Base-by-base conservation (phyloP, 768 basidiomycete species). In the Floccularia luteovirens region DNA sequence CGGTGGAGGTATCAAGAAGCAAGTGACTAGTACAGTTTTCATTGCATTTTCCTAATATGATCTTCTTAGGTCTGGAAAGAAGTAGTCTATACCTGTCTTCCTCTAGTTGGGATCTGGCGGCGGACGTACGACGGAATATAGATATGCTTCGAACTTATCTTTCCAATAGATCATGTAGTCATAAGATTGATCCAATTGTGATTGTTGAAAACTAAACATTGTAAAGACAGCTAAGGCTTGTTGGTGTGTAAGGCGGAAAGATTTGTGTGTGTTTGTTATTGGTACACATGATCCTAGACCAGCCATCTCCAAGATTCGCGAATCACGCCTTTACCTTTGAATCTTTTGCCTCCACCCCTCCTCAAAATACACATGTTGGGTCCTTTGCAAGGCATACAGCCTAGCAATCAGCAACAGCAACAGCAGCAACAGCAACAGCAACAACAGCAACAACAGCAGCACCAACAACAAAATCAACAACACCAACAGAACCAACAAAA, bases 1-100 rank as follows among this genome's bases (percentile, higher is more conserved):
- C 38, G 78, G 73, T 14, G 69, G 74, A 31, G 86, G 89, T 19
- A 88, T 90, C 71, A 90, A 90, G 75, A 90, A 90, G 88, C 89
- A 61, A 51, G 82, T 70, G n/a, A 17, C 1, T 20, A 39, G 38
- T 36, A 20, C 43, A n/a, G n/a, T n/a, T n/a, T n/a, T n/a, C n/a
- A n/a, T n/a, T n/a, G n/a, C n/a, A n/a, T n/a, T n/a, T n/a, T n/a
- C n/a, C n/a, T n/a, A n/a, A n/a, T n/a, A n/a, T n/a, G n/a, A n/a
- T n/a, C n/a, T n/a, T n/a, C 47, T 23, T 52, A 83, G 82, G 58
- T 83, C 81, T 24, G 78, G 77, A 34, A 84, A 84, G 76, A 84
- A 84, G 58, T 83, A 69, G 59, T 49, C 13, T 28, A 24, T 19
- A 39, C 43, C 38, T 34, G 28, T 20, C 19, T 41, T 31, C 16